These are phyloP conservation scores for Cladophialophora yegresii DNA, from an alignment of 2,329 filamentous ascomycete genomes.

Conservation along the genomic window DNA sequence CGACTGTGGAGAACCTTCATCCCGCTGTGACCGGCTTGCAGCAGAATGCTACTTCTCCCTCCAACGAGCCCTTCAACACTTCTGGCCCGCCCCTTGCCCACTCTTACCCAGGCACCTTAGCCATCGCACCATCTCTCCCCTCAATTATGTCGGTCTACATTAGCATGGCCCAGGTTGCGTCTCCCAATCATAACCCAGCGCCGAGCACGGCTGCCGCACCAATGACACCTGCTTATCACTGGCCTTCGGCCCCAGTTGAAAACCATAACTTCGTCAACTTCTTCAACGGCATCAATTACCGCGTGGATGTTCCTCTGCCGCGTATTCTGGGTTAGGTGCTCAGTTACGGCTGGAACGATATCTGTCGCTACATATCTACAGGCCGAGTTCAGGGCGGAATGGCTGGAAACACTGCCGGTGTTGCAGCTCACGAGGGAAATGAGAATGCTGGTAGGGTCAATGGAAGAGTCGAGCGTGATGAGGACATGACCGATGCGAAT, in stretches of 20 bases:
- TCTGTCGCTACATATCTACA: slow-evolving; percentile 23
- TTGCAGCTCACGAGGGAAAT: neutral
- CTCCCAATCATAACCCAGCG: neutral
- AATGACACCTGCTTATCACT: slow-evolving; percentile 24
- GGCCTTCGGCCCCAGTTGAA: slow-evolving; percentile 24
- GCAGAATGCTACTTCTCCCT: slow-evolving; percentile 1
- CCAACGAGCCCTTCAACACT: slow-evolving; percentile 24
- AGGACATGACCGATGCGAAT: neutral
- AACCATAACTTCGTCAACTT: slow-evolving; percentile 16
- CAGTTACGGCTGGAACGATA: slow-evolving; percentile 34
- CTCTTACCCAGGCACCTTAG: neutral
- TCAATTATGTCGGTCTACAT: slow-evolving; percentile 26
- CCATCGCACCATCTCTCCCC: slow-evolving; percentile 20
- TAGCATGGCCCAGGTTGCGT: slow-evolving; percentile 5
- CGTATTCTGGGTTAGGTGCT: slow-evolving; percentile 24
- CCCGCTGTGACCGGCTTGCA: neutral
- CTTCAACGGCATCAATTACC: slow-evolving; percentile 20
- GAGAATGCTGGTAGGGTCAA: neutral
- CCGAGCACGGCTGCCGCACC: slow-evolving; percentile 1
- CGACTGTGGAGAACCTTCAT: neutral
- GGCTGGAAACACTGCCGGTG: neutral
- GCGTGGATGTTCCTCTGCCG: slow-evolving; percentile 13
- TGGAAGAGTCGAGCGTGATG: slow-evolving; percentile 1
- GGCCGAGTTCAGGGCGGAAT: slow-evolving; percentile 9
- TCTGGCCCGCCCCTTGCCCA: slow-evolving; percentile 6